Evolutionary conservation across 495 filamentous ascomycete genomes (phyloP), one percentile per base, ranked within the genome.

Genomic region (Penicillium egyptiacum): DNA sequence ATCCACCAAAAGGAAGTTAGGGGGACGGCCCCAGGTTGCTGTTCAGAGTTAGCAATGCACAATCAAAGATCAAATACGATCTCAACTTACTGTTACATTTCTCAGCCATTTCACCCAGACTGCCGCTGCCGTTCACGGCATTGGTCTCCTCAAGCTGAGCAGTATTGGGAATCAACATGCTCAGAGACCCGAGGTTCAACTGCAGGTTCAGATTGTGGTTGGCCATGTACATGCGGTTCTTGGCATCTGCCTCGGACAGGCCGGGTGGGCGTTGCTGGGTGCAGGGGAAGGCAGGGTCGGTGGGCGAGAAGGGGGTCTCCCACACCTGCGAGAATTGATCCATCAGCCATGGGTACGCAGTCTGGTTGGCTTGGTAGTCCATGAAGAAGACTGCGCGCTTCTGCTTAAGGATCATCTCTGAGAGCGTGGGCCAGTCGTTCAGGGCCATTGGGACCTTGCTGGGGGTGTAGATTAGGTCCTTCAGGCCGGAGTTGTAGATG

Each of bases 171-270:
- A 96, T 86, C n/a, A 94, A 69, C 60, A 94, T 67, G 40, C 71
- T 75, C 14, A 77, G 53, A 5, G 84, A 83, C 0, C 82, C 79
- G 40, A 91, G 63, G 33, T 76, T 79, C 31, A 95, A 74, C 60
- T 91, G 81, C 43, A 86, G 72, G 67, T 96, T 95, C 23, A 96
- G 74, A 67, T 96, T 96, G 70, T 98, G 93, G 62, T 98, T 98
- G 56, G 90, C 89, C 74, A 96, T 85, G 57, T 95, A 95, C 78
- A 96, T 79, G 47, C 88, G 77, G 5, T 80, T 76, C 55, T 75
- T 70, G 1, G 83, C 83, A 25, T 84, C 77, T 6, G 78, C 65
- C 0, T 26, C 8, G 12, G 70, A 64, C 53, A 92, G 68, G 5
- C 80, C 78, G 0, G 90, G 86, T 19, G 85, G 85, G 3, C 85